Evolutionary conservation across 1,284 basidiomycete species (phyloP).

Genomic region (Irpex lacteus): DNA sequence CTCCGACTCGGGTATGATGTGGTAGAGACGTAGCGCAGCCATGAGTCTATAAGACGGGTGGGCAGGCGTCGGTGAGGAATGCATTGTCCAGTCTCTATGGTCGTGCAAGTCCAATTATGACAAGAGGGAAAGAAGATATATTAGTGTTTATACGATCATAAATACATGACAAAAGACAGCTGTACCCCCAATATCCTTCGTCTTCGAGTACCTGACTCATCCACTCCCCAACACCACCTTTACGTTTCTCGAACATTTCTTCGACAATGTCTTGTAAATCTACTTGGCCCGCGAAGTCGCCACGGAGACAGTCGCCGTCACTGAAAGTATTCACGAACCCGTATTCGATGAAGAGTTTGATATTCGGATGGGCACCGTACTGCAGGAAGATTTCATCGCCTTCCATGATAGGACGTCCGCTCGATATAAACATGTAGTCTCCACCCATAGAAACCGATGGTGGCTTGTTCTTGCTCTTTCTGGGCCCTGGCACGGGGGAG

Average conservation of each 20-base stretch:
- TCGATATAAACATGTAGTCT: conserved; percentile 52
- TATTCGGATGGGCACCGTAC: conserved; percentile 77
- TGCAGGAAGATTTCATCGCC: conserved; percentile 70
- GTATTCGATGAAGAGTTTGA: conserved; percentile 78
- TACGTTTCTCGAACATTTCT: conserved; percentile 40
- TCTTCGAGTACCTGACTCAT: conserved; percentile 51
- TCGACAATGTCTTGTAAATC: conserved; percentile 61
- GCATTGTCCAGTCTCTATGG: conserved; percentile 72
- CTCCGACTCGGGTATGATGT: conserved; percentile 30
- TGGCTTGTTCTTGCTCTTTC: conserved; percentile 29
- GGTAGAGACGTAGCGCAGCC: conserved; percentile 64
- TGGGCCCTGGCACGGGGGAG: conserved; percentile 26
- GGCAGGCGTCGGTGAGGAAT: conserved; percentile 53
- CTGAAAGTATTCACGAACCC: conserved; percentile 62
- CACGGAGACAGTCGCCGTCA: conserved; percentile 25
- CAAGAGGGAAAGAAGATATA: conserved; percentile 6
- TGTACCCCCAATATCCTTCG: conserved; percentile 78
- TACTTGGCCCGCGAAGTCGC: conserved; percentile 47
- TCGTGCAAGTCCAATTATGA: background rate
- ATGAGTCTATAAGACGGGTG: conserved; percentile 77
- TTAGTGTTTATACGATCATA: conserved; percentile 18
- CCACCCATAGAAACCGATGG: conserved; percentile 31
- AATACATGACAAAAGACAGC: conserved; percentile 8
- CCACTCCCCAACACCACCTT: conserved; percentile 31
- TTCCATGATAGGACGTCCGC: conserved; percentile 34